Evolutionary conservation across 495 filamentous ascomycete species (phyloP).

Genomic region (Baudoinia panamericana): DNA sequence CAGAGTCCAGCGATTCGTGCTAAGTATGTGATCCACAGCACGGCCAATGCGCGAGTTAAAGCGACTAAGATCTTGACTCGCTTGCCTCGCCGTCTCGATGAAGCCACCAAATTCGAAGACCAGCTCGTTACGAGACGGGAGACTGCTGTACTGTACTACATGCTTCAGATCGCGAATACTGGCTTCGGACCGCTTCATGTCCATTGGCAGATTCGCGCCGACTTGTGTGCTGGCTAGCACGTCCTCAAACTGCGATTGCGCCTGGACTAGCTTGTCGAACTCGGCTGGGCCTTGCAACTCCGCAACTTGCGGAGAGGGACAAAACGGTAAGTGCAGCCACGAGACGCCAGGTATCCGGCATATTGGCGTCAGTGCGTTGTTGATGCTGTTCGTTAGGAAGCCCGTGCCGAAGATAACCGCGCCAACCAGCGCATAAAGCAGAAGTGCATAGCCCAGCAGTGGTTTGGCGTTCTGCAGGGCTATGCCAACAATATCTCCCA

Average conservation of each 20-base stretch:
- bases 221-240: slow-evolving; percentile 47
- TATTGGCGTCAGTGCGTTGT: slow-evolving; percentile 43
- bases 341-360: slow-evolving; percentile 51
- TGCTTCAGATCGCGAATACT: slow-evolving; percentile 62
- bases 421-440: slow-evolving; percentile 40
- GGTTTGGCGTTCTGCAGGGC: slow-evolving; percentile 40
- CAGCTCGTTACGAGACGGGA: slow-evolving; percentile 43
- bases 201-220: slow-evolving; percentile 46
- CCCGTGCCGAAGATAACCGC: slow-evolving; percentile 38
- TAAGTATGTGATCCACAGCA: slow-evolving; percentile 56
- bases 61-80: slow-evolving; percentile 44
- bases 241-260: slow-evolving; percentile 52
- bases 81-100: slow-evolving; percentile 44
- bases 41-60: slow-evolving; percentile 58
- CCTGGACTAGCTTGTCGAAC: slow-evolving; percentile 53
- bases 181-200: slow-evolving; percentile 59
- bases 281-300: slow-evolving; percentile 32
- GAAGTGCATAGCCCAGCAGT: slow-evolving; percentile 41
- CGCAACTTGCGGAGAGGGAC: slow-evolving; percentile 22
- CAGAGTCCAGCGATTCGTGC: slow-evolving; percentile 53
- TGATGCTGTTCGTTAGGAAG: slow-evolving; percentile 35
- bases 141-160: slow-evolving; percentile 41
- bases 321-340: slow-evolving; percentile 44
- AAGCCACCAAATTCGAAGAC: slow-evolving; percentile 55
- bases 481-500: slow-evolving; percentile 35